Percentiles rank a stretch among this genome's conserved stretches.
Evolutionary conservation across 2,329 filamentous ascomycete species (phyloP).

Genomic region (Cryphonectria radicalis): DNA sequence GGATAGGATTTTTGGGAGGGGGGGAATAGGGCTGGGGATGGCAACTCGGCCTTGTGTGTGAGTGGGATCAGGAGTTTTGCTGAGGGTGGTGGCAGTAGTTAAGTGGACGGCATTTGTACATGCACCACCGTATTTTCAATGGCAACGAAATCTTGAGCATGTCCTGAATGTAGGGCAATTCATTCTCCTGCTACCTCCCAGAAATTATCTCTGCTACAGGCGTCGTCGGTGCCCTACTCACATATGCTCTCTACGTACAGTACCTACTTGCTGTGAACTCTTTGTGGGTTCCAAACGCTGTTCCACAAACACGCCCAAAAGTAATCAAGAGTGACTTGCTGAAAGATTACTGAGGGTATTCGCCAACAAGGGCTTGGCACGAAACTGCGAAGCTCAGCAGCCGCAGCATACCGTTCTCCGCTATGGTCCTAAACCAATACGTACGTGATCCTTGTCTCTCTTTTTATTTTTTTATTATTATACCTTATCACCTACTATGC

Average conservation of each 20-base stretch:
- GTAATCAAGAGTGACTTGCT: background rate
- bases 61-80: constrained; percentile 4
- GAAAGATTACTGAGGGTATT: background rate
- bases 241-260: background rate
- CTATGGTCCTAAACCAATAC: background rate
- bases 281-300: background rate
- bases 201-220: background rate
- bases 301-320: background rate
- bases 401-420: background rate
- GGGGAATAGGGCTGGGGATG: background rate
- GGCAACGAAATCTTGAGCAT: background rate
- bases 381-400: background rate
- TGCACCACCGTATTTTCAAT: background rate
- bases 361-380: background rate
- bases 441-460: background rate
- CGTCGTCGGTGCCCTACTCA: background rate
- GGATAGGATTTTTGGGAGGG: background rate
- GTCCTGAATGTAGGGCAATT: background rate
- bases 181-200: background rate
- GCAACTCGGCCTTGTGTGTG: background rate
- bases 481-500: background rate
- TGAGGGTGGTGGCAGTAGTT: background rate
- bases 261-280: background rate
- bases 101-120: background rate
- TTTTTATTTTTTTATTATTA: no score